Evolutionary conservation across 306 rosid genomes (phyloP).

Genomic region (Notholithocarpus densiflorus): DNA sequence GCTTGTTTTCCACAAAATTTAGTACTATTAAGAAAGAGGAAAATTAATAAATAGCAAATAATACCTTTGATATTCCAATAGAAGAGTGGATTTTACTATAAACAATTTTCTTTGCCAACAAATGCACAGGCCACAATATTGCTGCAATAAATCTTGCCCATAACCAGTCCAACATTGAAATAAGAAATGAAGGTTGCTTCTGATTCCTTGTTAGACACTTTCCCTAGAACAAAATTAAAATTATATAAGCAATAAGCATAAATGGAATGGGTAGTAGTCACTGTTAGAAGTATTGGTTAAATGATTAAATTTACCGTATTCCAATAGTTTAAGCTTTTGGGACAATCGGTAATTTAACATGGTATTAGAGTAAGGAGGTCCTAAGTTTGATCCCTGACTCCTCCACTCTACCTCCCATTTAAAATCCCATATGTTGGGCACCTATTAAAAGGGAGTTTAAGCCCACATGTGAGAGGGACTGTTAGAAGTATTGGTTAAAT

Average conservation of each 20-base stretch:
- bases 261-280: conserved; percentile 1
- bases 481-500: too few relatives aligned
- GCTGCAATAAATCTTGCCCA: conserved; percentile 76
- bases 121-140: conserved; percentile 72
- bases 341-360: too few relatives aligned
- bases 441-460: too few relatives aligned
- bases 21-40: not conserved
- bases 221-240: conserved; percentile 53
- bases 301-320: too few relatives aligned
- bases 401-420: too few relatives aligned
- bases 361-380: too few relatives aligned
- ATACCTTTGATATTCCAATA: conserved; percentile 69
- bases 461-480: too few relatives aligned
- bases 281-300: too few relatives aligned
- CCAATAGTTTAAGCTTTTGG: too few relatives aligned
- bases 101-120: conserved; percentile 70
- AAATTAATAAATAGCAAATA: conserved; percentile 6
- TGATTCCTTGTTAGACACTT: conserved; percentile 57
- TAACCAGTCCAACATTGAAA: conserved; percentile 64
- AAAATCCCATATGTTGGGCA: too few relatives aligned
- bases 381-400: too few relatives aligned
- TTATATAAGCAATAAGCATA: conserved; percentile 14
- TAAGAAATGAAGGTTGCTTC: conserved; percentile 51
- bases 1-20: not conserved
- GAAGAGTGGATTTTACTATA: conserved; percentile 78